Percentiles rank a stretch among this genome's conserved stretches.
phyloP scores from a whole-genome alignment of 2,329 filamentous ascomycete species.

The Alternaria triticimaculans region DNA sequence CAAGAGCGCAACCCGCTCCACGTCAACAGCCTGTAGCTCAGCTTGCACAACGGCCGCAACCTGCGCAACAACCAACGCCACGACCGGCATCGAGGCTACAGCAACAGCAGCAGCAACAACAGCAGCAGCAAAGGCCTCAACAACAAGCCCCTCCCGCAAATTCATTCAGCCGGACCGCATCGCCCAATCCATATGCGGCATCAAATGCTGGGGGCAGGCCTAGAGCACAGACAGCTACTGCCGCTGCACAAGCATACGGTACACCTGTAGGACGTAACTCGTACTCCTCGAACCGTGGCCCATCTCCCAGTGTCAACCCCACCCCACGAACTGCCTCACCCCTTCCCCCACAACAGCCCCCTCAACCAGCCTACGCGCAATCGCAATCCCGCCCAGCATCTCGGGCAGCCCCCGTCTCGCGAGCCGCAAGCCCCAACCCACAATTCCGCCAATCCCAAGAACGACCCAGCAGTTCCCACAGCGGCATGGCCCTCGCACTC shows the following conservation, averaged over 20 bases:
- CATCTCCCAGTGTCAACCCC: slow-evolving; percentile 48
- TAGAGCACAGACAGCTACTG: slow-evolving; percentile 49
- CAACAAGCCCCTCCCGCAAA: slow-evolving; percentile 14
- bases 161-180: slow-evolving; percentile 44
- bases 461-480: slow-evolving; percentile 56
- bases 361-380: slow-evolving; percentile 45
- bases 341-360: slow-evolving; percentile 45
- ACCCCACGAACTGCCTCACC: slow-evolving; percentile 52
- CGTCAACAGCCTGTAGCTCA: slow-evolving; percentile 8
- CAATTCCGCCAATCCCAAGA: slow-evolving; percentile 57
- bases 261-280: slow-evolving; percentile 41
- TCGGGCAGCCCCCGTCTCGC: slow-evolving; percentile 43
- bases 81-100: slow-evolving; percentile 6
- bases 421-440: slow-evolving; percentile 61
- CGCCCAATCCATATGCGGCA: slow-evolving; percentile 68
- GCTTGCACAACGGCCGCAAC: background rate
- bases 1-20: slow-evolving; percentile 6
- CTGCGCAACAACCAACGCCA: slow-evolving; percentile 4
- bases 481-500: slow-evolving; percentile 55
- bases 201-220: slow-evolving; percentile 40
- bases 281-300: slow-evolving; percentile 48
- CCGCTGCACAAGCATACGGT: slow-evolving; percentile 42
- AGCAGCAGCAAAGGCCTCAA: slow-evolving; percentile 5
- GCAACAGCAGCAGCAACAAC: slow-evolving; percentile 3
- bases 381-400: slow-evolving; percentile 37